phyloP scores from a whole-genome alignment of 805 yeast species.

The Wickerhamiella qilinensis region DNA sequence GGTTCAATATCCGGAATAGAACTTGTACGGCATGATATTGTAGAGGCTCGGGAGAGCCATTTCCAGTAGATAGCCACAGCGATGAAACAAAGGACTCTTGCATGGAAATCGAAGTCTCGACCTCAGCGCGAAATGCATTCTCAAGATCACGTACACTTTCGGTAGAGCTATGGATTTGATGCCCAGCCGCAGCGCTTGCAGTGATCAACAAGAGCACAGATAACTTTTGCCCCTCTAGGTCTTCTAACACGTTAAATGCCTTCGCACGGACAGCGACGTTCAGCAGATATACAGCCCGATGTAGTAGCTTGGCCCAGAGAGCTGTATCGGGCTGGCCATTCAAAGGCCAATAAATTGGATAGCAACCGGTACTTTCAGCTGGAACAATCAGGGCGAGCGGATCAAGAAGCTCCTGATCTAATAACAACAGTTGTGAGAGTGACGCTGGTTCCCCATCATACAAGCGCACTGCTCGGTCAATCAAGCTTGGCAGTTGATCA shows the following conservation, averaged over 20 bases:
- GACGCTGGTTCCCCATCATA: no score
- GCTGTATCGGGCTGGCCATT: neutral
- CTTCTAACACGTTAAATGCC: neutral
- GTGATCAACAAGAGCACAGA: neutral
- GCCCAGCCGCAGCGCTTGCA: neutral
- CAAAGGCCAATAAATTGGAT: neutral
- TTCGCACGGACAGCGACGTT: neutral
- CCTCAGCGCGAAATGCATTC: neutral
- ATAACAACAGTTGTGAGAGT: no score
- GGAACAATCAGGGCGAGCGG: no score
- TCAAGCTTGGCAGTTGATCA: no score
- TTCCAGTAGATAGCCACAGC: neutral
- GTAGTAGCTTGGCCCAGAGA: neutral
- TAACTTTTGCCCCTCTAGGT: neutral
- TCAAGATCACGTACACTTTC: neutral
- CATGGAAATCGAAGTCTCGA: neutral
- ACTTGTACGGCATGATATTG: neutral
- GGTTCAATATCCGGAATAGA: neutral
- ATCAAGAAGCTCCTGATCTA: no score
- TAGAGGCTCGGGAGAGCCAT: neutral
- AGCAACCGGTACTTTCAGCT: no score
- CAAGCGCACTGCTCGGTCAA: no score
- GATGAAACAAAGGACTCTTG: neutral
- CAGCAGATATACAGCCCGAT: neutral
- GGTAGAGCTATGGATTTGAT: neutral